Evolutionary conservation across 192 early-diverging fungal genomes (phyloP), one percentile per base, ranked within the genome.

Genomic region (Coemansia sp.): DNA sequence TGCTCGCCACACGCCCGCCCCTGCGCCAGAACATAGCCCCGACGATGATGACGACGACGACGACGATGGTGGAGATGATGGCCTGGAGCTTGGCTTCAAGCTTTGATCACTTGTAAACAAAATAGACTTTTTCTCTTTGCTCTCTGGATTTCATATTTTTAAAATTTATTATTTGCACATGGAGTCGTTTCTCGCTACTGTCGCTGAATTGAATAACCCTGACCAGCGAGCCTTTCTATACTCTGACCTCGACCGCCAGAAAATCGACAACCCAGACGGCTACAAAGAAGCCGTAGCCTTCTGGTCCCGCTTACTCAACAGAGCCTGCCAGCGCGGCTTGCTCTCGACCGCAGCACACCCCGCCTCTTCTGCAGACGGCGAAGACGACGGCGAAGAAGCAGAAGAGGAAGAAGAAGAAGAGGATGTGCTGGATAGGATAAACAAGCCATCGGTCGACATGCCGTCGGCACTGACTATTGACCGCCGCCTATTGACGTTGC

Each of bases 181-280:
- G 68, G 60, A 79, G n/a, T 29, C 38, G 0, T 72, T 72, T 34
- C 62, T 74, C 9, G 42, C 57, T 4, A 19, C 34, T 1, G 32
- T 65, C 23, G 68, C 75, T 12, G 72, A 77, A 61, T 75, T 77
- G 19, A 25, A 31, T 14, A 34, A 68, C 32, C 36, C 71, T 1
- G 80, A 82, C 80, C 72, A 65, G 36, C 80, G 80, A 3, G 75
- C 75, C 6, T 82, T 82, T 42, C 67, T 82, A 4, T 82, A 74
- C 58, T 77, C 80, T 15, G 80, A 77, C 69, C 75, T 73, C 36
- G 21, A 39, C 31, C 59, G 53, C 11, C 76, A 69, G n/a, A 57
- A 64, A 14, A n/a, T 62, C 11, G 74, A 82, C 58, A 76, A 82
- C 68, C 79, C 80, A 2, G 80, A 82, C 14, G 72, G 72, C 11